These are phyloP conservation scores for Nannizziopsis barbatae DNA, from an alignment of 2,329 filamentous ascomycete genomes.

Conservation along the genomic window DNA sequence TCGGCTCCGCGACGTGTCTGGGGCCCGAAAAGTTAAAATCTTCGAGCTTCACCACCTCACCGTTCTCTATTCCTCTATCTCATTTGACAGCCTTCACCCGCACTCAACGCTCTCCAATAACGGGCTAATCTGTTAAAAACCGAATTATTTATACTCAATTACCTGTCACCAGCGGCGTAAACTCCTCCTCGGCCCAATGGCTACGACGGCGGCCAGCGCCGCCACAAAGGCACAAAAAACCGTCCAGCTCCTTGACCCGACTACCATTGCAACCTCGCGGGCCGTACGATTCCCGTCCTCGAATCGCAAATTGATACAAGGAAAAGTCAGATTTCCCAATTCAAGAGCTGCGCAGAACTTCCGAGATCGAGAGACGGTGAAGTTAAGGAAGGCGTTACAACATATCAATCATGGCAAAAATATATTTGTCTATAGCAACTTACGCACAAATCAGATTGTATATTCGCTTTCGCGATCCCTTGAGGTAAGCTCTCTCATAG, in stretches of 20 bases:
- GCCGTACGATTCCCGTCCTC: conserved; percentile 15
- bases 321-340: conserved; percentile 27
- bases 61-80: neutral
- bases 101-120: neutral
- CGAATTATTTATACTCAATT: neutral
- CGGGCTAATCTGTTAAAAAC: neutral
- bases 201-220: conserved; percentile 5
- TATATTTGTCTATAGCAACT: conserved; percentile 53
- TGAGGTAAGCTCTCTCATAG: conserved; percentile 35
- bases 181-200: neutral
- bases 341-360: conserved; percentile 36
- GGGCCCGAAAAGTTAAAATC: conserved; percentile 8
- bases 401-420: conserved; percentile 44
- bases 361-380: conserved; percentile 27
- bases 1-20: neutral
- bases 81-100: neutral
- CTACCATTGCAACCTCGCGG: conserved; percentile 9
- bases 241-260: conserved; percentile 14
- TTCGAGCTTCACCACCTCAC: conserved; percentile 1
- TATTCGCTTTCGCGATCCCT: conserved; percentile 50
- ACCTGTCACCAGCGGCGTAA: neutral
- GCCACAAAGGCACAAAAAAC: conserved; percentile 12
- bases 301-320: conserved; percentile 30
- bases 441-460: conserved; percentile 52
- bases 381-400: conserved; percentile 37